phyloP scores from a whole-genome alignment of 2,329 filamentous ascomycete genomes.

The Fusarium neocosmosporiellum region DNA sequence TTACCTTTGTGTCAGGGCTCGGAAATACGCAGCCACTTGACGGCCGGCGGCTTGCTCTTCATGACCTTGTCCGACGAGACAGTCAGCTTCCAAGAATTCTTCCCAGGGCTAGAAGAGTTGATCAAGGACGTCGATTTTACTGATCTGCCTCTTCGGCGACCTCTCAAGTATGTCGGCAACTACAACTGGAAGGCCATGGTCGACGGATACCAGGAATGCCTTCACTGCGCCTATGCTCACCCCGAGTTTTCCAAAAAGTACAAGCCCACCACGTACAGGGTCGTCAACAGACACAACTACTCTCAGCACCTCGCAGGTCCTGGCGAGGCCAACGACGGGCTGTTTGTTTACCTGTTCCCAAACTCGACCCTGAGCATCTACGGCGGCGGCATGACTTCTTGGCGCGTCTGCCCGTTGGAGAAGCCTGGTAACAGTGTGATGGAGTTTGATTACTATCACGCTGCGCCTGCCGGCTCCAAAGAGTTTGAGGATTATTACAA shows the following conservation, averaged over 20 bases:
- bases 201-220: constrained; percentile 56
- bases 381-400: constrained; percentile 67
- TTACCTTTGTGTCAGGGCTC: constrained; percentile 11
- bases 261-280: constrained; percentile 65
- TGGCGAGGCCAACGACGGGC: constrained; percentile 61
- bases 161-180: constrained; percentile 64
- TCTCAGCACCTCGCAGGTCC: constrained; percentile 67
- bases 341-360: constrained; percentile 69
- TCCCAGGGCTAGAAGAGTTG: constrained; percentile 61
- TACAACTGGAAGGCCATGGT: constrained; percentile 56
- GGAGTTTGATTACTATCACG: constrained; percentile 70
- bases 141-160: constrained; percentile 60
- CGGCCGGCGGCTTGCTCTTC: constrained; percentile 64
- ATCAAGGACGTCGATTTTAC: constrained; percentile 64
- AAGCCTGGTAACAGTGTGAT: constrained; percentile 62
- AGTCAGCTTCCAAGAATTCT: constrained; percentile 65
- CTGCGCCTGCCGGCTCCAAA: constrained; percentile 55
- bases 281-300: constrained; percentile 66
- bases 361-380: constrained; percentile 67
- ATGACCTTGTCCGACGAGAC: constrained; percentile 58
- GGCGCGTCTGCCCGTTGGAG: constrained; percentile 63
- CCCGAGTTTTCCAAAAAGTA: constrained; percentile 66
- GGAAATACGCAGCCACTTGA: constrained; percentile 48
- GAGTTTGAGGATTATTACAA: constrained; percentile 67
- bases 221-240: constrained; percentile 69